phyloP scores from a whole-genome alignment of 2,329 filamentous ascomycete species.

The Decorospora gaudefroyi region DNA sequence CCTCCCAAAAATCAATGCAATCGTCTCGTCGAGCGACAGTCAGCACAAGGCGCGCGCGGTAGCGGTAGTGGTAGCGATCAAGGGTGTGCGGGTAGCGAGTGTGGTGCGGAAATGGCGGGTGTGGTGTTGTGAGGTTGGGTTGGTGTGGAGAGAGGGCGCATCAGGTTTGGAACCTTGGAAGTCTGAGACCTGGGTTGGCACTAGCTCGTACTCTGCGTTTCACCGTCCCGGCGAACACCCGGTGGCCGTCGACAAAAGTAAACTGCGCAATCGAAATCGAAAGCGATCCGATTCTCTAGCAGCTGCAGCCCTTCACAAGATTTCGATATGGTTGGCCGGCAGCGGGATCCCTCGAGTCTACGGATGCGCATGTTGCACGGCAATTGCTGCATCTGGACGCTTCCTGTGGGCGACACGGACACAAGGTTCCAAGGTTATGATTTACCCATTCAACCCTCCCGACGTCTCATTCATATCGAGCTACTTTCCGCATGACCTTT shows the following conservation, averaged over 20 bases:
- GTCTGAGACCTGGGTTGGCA: conserved; percentile 24
- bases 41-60: conserved; percentile 18
- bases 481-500: conserved; percentile 16
- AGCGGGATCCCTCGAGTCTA: too few relatives aligned
- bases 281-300: too few relatives aligned
- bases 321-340: too few relatives aligned
- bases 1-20: conserved; percentile 26
- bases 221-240: conserved; percentile 36
- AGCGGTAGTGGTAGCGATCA: conserved; percentile 15
- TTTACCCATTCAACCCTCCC: too few relatives aligned
- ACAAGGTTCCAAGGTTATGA: too few relatives aligned
- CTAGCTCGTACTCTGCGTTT: conserved; percentile 28
- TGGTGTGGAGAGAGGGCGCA: conserved; percentile 15
- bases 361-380: too few relatives aligned
- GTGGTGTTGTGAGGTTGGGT: conserved; percentile 31
- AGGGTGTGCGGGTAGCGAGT: conserved; percentile 25
- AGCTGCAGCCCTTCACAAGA: too few relatives aligned
- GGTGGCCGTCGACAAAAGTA: too few relatives aligned
- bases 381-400: too few relatives aligned
- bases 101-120: conserved; percentile 25
- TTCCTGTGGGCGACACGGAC: too few relatives aligned
- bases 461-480: conserved; percentile 29
- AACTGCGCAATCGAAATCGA: too few relatives aligned
- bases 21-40: conserved; percentile 15
- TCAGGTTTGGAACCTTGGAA: conserved; percentile 31